Base-by-base conservation (phyloP, 306 rosid genomes). In the Dalbergia cochinchinensis region DNA sequence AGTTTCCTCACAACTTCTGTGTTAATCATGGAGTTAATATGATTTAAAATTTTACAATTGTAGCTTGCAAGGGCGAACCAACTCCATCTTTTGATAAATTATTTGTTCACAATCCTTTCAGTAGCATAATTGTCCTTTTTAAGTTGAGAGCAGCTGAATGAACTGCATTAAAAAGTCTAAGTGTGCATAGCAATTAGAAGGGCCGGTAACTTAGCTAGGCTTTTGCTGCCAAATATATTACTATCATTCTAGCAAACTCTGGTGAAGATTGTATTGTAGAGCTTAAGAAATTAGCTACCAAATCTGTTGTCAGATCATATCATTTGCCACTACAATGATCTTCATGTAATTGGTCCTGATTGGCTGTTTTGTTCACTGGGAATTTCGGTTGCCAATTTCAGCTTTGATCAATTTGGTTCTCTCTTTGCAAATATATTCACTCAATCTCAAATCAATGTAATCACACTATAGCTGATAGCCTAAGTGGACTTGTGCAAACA, bases 1-100 rank as follows among this genome's bases (percentile, higher is more conserved):
- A 90, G 97, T 33, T 71, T 58, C 77, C 73, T 51, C 31, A 19
- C 22, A 72, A 53, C 39, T 39, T 45, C 11, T 8, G 10, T 47
- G 37, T 58, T 20, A 0, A 19, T 61, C 19, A 61, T 16, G 37
- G 37, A 22, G 20, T 73, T 11, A 42, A 42, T 3, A 53, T 78
- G 76, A 42, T 59, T 65, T 73, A 5, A 16, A 73, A 50, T 14
- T 51, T 19, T 31, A 13, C 61, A 47, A 16, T 42, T 71, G 58
- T 57, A 20, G 80, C 51, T 66, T 58, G 51, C 53, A 54, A 47
- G 51, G 50, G 53, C 41, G 26, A 41, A 54, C 5, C 14, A 5
- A 16, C 59, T n/a, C 61, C 57, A n/a, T 68, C 65, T 12, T 44
- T n/a, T 18, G 60, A 73, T 10, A 5, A 67, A 18, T 75, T n/a